Evolutionary conservation across 495 filamentous ascomycete genomes (phyloP).

Genomic region (Aspergillus hancockii): DNA sequence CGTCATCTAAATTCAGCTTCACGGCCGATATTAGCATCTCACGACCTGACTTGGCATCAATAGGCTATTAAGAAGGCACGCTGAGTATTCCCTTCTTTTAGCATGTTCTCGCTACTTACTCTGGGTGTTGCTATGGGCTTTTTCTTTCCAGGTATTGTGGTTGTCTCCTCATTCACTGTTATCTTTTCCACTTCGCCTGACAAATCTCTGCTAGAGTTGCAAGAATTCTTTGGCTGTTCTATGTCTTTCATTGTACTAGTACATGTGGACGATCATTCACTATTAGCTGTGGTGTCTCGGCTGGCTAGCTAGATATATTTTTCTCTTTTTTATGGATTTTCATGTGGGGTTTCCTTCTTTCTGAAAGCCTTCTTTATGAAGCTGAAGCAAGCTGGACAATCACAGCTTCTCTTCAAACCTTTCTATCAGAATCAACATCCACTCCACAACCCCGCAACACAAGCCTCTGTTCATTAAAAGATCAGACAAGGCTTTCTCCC

Average conservation of each 20-base stretch:
- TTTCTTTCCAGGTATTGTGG: not conserved
- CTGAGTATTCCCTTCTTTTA: not conserved
- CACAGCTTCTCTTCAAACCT: not conserved
- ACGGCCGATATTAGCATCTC: too few species aligned
- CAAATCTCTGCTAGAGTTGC: too few species aligned
- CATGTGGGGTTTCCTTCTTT: too few species aligned
- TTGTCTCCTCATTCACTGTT: not conserved
- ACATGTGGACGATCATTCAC: too few species aligned
- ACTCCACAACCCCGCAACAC: not conserved
- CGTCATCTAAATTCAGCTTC: too few species aligned
- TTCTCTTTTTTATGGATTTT: too few species aligned
- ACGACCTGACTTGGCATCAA: too few species aligned
- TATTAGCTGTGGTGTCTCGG: too few species aligned
- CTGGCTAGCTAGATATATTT: too few species aligned
- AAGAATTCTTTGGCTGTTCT: too few species aligned
- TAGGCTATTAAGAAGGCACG: too few species aligned
- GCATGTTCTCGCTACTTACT: not conserved
- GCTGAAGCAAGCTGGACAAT: not conserved
- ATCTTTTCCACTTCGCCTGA: not conserved
- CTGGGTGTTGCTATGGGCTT: not conserved
- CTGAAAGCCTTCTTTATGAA: not conserved
- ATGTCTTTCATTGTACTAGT: too few species aligned
- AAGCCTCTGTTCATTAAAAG: not conserved
- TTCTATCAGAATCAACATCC: not conserved
- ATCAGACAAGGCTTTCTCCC: not conserved